A percentile compares a stretch with the other conserved stretches of the same genome.
phyloP scores from a whole-genome alignment of 805 yeast species.

The Metschnikowia shivogae region DNA sequence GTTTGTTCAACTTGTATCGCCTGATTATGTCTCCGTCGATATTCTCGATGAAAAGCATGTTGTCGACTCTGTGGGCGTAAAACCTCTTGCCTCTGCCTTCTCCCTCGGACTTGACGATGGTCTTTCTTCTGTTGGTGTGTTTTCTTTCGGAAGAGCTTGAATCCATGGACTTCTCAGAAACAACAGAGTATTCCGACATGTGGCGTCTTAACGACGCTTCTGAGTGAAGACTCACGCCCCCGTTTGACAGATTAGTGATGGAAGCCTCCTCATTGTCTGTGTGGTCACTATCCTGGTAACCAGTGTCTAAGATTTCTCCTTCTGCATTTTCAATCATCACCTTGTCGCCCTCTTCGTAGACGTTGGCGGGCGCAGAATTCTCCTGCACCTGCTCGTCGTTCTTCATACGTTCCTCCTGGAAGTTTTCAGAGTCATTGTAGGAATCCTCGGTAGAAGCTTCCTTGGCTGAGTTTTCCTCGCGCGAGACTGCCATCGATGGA shows the following conservation, averaged over 20 bases:
- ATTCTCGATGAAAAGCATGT: constrained; percentile 77
- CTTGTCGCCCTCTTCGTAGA: constrained; percentile 61
- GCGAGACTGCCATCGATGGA: constrained; percentile 14
- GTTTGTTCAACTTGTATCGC: constrained; percentile 68
- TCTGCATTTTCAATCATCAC: constrained; percentile 75
- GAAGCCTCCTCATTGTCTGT: not conserved
- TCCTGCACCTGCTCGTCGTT: constrained; percentile 2
- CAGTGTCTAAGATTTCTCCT: constrained; percentile 72
- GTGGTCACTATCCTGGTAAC: constrained; percentile 26
- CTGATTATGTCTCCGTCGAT: constrained; percentile 89
- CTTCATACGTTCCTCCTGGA: not conserved
- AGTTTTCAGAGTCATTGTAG: not conserved
- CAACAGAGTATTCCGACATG: constrained; percentile 32
- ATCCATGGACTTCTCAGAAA: constrained; percentile 14
- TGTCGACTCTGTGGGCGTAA: constrained; percentile 76
- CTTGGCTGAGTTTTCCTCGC: constrained; percentile 1
- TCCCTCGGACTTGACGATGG: constrained; percentile 29
- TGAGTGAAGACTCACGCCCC: constrained; percentile 33
- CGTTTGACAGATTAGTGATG: not conserved
- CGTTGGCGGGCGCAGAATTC: constrained; percentile 27
- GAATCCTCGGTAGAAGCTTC: constrained; percentile 4
- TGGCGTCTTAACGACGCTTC: constrained; percentile 37
- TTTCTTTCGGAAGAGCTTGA: not conserved
- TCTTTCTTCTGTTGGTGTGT: constrained; percentile 15
- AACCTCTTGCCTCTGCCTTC: constrained; percentile 27